Conservation (phyloP, 2,329 filamentous ascomycete genomes). For the Chaetothyriales sp. region DNA sequence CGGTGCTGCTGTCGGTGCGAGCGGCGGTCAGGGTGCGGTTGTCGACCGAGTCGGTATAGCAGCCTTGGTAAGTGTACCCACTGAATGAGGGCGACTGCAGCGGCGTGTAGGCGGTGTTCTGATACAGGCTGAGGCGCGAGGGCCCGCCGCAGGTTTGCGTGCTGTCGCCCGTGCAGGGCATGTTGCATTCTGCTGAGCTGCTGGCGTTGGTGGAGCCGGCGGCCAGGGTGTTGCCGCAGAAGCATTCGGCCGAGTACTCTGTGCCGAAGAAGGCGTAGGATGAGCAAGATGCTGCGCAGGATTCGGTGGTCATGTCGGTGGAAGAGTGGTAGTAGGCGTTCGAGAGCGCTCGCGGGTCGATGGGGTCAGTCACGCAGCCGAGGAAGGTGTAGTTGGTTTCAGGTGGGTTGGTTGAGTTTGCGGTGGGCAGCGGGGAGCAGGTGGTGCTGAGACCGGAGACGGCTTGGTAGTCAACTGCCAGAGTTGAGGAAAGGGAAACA, state of each 20-base stretch:
- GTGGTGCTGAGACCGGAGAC: not conserved
- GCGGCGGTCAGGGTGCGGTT: constrained; percentile 19
- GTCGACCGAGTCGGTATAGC: constrained; percentile 25
- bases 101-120: constrained; percentile 3
- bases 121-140: constrained; percentile 29
- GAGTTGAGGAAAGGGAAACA: not conserved
- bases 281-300: constrained; percentile 18
- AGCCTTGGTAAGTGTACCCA: constrained; percentile 20
- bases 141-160: constrained; percentile 34
- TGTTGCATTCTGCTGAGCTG: constrained; percentile 26
- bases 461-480: not conserved
- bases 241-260: constrained; percentile 24
- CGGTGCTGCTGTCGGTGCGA: constrained; percentile 27
- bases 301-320: constrained; percentile 17
- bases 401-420: not conserved
- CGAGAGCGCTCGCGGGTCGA: not conserved
- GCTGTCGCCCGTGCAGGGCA: constrained; percentile 24
- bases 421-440: not conserved
- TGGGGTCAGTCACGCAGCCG: not conserved
- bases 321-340: constrained; percentile 7
- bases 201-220: constrained; percentile 10
- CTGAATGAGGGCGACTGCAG: constrained; percentile 1
- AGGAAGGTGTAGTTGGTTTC: not conserved
- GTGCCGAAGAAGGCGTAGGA: constrained; percentile 20
- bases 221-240: constrained; percentile 20